Evolutionary conservation across 768 basidiomycete species (phyloP), one percentile per base, ranked within the genome.

Genomic region (Omphalotus guepiniiformis): DNA sequence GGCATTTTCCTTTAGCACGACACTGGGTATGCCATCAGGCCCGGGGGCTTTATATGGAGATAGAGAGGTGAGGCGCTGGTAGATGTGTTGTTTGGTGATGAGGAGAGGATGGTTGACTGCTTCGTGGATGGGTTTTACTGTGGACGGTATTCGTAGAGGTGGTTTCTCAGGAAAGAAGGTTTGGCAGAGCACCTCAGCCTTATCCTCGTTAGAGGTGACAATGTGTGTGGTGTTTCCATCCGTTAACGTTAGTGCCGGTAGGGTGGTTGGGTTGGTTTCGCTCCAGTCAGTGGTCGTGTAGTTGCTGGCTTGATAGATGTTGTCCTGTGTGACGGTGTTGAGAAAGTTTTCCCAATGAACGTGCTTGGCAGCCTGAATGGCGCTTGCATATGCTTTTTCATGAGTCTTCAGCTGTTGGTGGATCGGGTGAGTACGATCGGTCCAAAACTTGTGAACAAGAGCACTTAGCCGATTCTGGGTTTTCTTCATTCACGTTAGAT

Each of bases 321-420:
- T 42, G 0, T 51, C 37, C 0, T 50, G 38, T 2, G 52, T 44
- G 0, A 57, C 42, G 0, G 45, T 29, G 16, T 63, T 55, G 0
- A 65, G 50, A 44, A 49, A 66, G 0, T 55, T 50, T 4, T 49
- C 32, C 58, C 58, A 65, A 48, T 60, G 55, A 0, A 55, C 53
- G 6, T 42, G n/a, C 35, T 66, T 65, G 3, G 54, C 49, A 5
- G n/a, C 15, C 15, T n/a, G 19, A 4, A 43, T 43, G 6, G 6
- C 12, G 9, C 1, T n/a, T 18, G 16, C 19, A 29, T 43, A 43
- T 21, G 16, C 11, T 1, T 16, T 1, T 6, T 18, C 4, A 16
- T 27, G 28, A 1, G 25, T 29, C 0, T 2, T 19, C 1, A 30
- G 28, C 9, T 43, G n/a, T 2, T 3, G 4, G 15, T 43, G 42